A percentile compares a stretch with the other conserved stretches of the same genome.
phyloP scores from a whole-genome alignment of 176 grass and related monocot species.

The Oryza nivara region DNA sequence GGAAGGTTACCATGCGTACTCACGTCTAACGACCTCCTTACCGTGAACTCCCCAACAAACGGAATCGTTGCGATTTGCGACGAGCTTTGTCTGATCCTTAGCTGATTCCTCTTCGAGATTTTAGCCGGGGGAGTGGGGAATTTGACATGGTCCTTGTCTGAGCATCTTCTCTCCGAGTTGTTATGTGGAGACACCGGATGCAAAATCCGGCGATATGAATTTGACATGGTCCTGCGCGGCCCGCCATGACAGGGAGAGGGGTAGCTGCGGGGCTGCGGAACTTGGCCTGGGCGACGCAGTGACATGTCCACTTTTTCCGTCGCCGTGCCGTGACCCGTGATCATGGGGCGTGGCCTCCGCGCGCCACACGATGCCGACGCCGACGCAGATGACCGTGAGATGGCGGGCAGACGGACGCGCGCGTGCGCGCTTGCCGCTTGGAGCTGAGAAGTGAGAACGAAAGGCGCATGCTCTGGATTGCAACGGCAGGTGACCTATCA shows the following conservation, averaged over 20 bases:
- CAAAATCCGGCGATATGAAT: not conserved
- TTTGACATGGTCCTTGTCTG: too few species aligned
- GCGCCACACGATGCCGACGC: not conserved
- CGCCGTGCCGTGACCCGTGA: not conserved
- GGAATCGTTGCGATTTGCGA: not conserved
- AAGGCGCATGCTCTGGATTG: too few species aligned
- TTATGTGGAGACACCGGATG: not conserved
- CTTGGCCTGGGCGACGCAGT: not conserved
- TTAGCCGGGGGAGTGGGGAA: too few species aligned
- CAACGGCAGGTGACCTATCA: too few species aligned
- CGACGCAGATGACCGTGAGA: not conserved
- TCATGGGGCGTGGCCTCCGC: not conserved
- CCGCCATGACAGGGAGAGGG: not conserved
- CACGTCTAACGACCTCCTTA: not conserved
- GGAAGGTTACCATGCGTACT: not conserved
- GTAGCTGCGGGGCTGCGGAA: not conserved
- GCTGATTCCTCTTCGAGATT: not conserved
- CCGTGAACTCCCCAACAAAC: not conserved
- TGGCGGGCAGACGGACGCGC: too few species aligned
- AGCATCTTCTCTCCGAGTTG: not conserved
- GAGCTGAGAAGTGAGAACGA: too few species aligned
- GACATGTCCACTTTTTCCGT: not conserved
- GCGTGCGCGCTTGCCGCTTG: too few species aligned
- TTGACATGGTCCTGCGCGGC: not conserved
- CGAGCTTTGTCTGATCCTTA: not conserved